Evolutionary conservation across 305 asterid genomes (phyloP).

Genomic region (Withania somnifera): DNA sequence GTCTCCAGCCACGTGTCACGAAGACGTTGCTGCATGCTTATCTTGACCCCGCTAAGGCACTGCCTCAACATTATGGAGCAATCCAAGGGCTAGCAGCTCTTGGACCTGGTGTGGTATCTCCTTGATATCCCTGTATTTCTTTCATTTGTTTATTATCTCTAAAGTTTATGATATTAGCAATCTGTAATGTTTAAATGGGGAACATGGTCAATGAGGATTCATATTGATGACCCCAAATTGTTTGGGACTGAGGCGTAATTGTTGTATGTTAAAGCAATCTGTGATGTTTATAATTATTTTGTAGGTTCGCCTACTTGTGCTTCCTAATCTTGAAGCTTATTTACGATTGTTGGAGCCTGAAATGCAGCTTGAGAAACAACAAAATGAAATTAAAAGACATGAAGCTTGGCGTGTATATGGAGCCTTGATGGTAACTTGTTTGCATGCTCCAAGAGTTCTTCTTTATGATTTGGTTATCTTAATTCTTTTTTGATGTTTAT

Average conservation of each 20-base stretch:
- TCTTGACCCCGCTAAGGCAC: conserved; percentile 75
- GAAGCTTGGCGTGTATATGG: conserved; percentile 99
- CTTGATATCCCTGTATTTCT: conserved; percentile 2
- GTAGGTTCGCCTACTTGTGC: conserved; percentile 66
- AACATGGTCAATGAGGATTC: background rate
- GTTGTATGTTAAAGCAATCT: background rate
- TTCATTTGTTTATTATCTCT: background rate
- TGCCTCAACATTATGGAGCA: conserved; percentile 97
- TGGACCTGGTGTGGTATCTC: conserved; percentile 85
- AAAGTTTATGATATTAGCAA: background rate
- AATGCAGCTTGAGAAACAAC: conserved; percentile 84
- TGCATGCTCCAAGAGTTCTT: background rate
- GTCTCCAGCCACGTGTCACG: conserved; percentile 81
- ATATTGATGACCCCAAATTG: background rate
- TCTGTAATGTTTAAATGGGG: conserved; percentile 1
- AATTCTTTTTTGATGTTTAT: background rate
- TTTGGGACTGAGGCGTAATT: background rate
- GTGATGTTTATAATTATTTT: conserved; percentile 14
- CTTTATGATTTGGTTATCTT: background rate
- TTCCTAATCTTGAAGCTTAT: conserved; percentile 82
- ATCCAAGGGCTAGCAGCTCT: conserved; percentile 91
- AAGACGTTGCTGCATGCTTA: conserved; percentile 67
- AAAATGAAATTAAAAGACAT: conserved; percentile 82
- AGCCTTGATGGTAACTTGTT: conserved; percentile 57
- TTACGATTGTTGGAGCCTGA: conserved; percentile 84